Conservation (phyloP, 1,284 basidiomycete species). For the Microbotryum lychnidis-dioicae region DNA sequence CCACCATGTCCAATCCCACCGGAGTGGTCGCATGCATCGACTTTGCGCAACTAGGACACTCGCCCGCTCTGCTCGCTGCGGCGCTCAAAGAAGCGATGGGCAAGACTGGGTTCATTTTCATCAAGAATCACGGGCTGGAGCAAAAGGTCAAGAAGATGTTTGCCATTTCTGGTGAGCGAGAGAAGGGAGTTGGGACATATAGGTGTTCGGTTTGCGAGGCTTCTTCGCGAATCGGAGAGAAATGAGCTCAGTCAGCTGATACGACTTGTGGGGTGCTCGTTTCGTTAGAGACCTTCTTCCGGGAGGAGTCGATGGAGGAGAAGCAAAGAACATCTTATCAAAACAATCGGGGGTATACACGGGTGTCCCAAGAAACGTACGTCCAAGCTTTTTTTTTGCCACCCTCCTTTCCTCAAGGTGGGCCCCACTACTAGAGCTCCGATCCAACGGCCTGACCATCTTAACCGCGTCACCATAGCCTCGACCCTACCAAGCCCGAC, state of each 20-base stretch:
- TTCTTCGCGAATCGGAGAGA: too few species aligned
- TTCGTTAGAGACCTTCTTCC: slow-evolving; percentile 22
- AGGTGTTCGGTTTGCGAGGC: too few species aligned
- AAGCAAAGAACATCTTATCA: slow-evolving; percentile 14
- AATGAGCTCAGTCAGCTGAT: rapidly evolving
- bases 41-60: slow-evolving; percentile 1
- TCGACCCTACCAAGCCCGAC: slow-evolving; percentile 20
- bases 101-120: slow-evolving; percentile 19
- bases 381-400: background rate
- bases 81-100: slow-evolving; percentile 10
- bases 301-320: slow-evolving; percentile 17
- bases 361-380: slow-evolving; percentile 20
- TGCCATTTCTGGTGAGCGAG: slow-evolving; percentile 13
- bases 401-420: background rate
- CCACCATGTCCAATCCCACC: too few species aligned
- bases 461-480: slow-evolving; percentile 1
- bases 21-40: slow-evolving; percentile 18
- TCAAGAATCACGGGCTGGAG: slow-evolving; percentile 21
- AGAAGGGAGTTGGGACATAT: background rate
- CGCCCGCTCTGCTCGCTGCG: slow-evolving; percentile 9
- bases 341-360: slow-evolving; percentile 25
- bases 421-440: background rate
- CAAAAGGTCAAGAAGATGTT: slow-evolving; percentile 17
- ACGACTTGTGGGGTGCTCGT: background rate
- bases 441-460: background rate